A percentile compares a stretch with the other conserved stretches of the same genome.
Conservation (phyloP, 2,329 filamentous ascomycete genomes). For the Coleophoma crateriformis region DNA sequence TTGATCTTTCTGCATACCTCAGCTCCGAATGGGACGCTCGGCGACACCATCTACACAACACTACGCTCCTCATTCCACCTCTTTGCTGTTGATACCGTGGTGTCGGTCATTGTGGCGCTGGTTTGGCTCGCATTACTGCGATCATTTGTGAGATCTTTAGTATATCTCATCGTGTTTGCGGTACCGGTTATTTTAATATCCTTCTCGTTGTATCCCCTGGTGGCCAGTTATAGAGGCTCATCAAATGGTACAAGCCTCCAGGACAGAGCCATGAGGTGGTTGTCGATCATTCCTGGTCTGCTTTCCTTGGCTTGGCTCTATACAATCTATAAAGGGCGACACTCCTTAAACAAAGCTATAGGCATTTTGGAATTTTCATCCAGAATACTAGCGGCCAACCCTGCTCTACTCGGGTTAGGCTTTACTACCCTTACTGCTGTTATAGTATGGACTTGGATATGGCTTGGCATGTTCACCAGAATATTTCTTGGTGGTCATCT, state of each 20-base stretch:
- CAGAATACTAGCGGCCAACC: constrained; percentile 78
- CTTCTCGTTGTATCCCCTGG: constrained; percentile 86
- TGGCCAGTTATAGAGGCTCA: constrained; percentile 78
- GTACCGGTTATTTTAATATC: constrained; percentile 83
- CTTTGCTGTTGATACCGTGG: constrained; percentile 82
- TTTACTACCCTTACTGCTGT: constrained; percentile 70
- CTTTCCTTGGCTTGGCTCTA: constrained; percentile 77
- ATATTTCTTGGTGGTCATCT: constrained; percentile 92
- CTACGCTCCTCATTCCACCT: constrained; percentile 83
- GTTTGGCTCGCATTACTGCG: constrained; percentile 85
- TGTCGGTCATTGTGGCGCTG: constrained; percentile 82
- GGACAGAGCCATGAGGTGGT: constrained; percentile 84
- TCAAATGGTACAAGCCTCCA: constrained; percentile 75
- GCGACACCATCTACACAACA: constrained; percentile 91
- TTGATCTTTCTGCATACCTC: constrained; percentile 87
- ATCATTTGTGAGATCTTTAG: constrained; percentile 81
- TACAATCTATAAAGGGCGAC: constrained; percentile 73
- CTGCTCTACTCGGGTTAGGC: constrained; percentile 77
- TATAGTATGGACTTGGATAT: constrained; percentile 89
- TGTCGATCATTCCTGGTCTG: constrained; percentile 69
- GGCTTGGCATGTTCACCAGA: constrained; percentile 94
- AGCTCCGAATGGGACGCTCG: constrained; percentile 63
- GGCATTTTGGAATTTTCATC: constrained; percentile 90
- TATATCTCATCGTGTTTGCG: constrained; percentile 73
- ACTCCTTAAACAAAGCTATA: constrained; percentile 76